A percentile compares a stretch with the other conserved stretches of the same genome.
These are phyloP conservation scores for Leccinum imitatum DNA, from an alignment of 768 basidiomycete species.

Conservation along the genomic window DNA sequence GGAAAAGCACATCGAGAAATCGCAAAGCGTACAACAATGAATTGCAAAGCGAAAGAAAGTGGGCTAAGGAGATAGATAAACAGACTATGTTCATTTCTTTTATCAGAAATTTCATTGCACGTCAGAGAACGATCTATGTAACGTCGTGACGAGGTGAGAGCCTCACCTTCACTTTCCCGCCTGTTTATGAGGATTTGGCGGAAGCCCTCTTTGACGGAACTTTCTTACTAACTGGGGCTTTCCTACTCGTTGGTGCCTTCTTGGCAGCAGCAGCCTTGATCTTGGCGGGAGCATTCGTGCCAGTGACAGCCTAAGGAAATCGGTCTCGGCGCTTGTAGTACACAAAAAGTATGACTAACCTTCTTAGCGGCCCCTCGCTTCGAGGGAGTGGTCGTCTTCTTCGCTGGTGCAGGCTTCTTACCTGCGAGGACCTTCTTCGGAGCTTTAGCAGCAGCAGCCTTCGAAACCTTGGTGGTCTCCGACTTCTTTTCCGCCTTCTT, in stretches of 20 bases:
- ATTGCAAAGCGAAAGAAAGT: conserved; percentile 12
- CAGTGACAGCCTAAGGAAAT: conserved; percentile 48
- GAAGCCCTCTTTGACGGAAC: conserved; percentile 20
- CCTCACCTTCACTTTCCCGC: conserved; percentile 9
- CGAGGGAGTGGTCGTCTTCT: conserved; percentile 41
- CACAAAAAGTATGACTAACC: conserved; percentile 34
- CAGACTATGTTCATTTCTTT: neutral
- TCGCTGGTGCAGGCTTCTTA: conserved; percentile 34
- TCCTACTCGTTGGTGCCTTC: conserved; percentile 33
- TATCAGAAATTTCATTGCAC: neutral
- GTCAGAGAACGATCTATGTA: neutral
- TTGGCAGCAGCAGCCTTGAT: conserved; percentile 32
- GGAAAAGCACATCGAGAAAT: conserved; percentile 30
- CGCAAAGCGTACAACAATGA: conserved; percentile 28
- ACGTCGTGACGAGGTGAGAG: neutral
- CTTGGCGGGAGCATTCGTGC: conserved; percentile 41
- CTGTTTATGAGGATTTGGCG: conserved; percentile 19
- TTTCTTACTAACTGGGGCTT: conserved; percentile 26
- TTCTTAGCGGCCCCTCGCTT: conserved; percentile 64
- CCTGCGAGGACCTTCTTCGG: conserved; percentile 35
- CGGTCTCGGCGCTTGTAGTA: neutral
- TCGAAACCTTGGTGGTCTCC: conserved; percentile 37
- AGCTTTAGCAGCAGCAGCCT: conserved; percentile 22
- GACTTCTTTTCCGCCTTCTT: conserved; percentile 40
- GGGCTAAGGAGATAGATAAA: conserved; percentile 6